Evolutionary conservation across 495 filamentous ascomycete species (phyloP), one percentile per base, ranked within the genome.

Genomic region (Melanomma pulvis-pyrius): DNA sequence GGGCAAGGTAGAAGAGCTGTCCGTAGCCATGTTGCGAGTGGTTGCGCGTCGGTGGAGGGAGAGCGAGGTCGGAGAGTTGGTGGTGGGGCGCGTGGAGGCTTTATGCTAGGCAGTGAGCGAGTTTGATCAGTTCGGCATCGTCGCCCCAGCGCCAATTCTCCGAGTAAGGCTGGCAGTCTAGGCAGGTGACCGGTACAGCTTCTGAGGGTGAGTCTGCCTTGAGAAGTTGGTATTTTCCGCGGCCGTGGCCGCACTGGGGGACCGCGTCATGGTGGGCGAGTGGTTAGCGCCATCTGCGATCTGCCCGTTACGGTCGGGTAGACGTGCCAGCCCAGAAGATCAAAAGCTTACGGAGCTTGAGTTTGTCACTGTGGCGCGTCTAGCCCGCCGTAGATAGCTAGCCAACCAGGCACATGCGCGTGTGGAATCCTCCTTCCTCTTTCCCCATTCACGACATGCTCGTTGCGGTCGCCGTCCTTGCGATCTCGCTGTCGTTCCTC

Each of bases 401-500:
- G n/a, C n/a, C n/a, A n/a, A n/a, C 8, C 5, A 17, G 8, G 39
- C 2, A 3, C 39, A 15, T 44, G 4, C 39, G 39, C 8, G 13
- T 44, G 39, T 44, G 32, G 32, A 13, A 44, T 44, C 4, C 22
- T 50, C 53, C 21, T 15, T 29, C 29, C 47, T 29, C 63, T 59
- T 56, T 12, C 50, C 26, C 29, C 41, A 48, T 53, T 59, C 57
- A 61, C 56, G 69, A 63, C 53, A 71, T 76, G 70, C 73, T 83
- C 61, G 63, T 87, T 22, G 84, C 82, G 57, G 69, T 85, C 55
- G 82, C 83, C 6, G 71, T 86, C 22, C 75, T 86, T 63, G 71
- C 85, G 60, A 83, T 80, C 21, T 84, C 84, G 0, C 60, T 85
- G 36, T 75, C 85, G 15, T 78, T 82, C 52, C 71, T 84, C 57